phyloP scores from a whole-genome alignment of 495 filamentous ascomycete genomes.

The Cladorrhinum samala region DNA sequence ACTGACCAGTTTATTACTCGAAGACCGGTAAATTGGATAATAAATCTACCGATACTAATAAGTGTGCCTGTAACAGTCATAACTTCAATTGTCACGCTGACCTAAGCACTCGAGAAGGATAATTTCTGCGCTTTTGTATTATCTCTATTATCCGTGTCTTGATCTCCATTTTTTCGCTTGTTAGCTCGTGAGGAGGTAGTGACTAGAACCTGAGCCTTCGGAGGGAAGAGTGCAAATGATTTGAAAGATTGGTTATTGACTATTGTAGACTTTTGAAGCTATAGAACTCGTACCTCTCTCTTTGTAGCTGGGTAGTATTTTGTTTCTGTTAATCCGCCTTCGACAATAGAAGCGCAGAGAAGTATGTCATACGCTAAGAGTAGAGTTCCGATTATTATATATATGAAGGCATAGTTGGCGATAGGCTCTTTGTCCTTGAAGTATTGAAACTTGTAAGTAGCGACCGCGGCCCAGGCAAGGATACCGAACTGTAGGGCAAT shows the following conservation, averaged over 20 bases:
- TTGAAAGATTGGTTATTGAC: constrained; percentile 7
- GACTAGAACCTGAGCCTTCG: neutral
- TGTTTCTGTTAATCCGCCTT: neutral
- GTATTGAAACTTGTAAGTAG: neutral
- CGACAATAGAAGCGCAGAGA: constrained; percentile 3
- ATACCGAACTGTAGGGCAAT: neutral
- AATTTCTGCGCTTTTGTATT: no score
- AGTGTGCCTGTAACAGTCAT: constrained; percentile 16
- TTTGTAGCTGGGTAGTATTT: neutral
- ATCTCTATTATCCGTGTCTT: no score
- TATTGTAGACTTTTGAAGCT: constrained; percentile 1
- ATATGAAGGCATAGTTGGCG: constrained; percentile 3
- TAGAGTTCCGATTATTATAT: constrained; percentile 1
- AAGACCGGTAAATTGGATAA: constrained; percentile 46
- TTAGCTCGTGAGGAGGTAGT: neutral
- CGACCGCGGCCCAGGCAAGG: neutral
- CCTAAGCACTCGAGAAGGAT: no score
- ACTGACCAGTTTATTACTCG: constrained; percentile 45
- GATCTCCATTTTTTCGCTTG: neutral
- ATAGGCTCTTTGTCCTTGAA: neutral
- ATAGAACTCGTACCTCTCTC: neutral
- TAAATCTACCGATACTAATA: constrained; percentile 39
- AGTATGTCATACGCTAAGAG: neutral
- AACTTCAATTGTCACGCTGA: no score
- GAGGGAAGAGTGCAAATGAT: constrained; percentile 1